Conservation (phyloP, 192 early-diverging fungal species). For the Podila horticola region DNA sequence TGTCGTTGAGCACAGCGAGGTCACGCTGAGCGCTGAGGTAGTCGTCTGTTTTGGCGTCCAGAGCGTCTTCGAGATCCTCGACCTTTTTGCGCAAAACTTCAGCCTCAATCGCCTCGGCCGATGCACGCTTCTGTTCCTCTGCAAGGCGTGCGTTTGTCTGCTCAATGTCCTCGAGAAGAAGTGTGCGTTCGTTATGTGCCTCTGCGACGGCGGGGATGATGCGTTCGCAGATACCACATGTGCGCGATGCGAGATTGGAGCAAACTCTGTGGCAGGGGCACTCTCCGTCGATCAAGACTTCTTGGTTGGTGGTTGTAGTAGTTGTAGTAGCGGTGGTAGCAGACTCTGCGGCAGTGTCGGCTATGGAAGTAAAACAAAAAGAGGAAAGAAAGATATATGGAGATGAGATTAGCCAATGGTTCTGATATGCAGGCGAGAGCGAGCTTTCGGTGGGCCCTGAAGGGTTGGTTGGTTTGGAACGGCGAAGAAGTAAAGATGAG, state of each 20-base stretch:
- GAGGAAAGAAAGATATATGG: not conserved
- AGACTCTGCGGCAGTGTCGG: not conserved
- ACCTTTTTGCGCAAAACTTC: slow-evolving; percentile 63
- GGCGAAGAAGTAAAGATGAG: too few species aligned
- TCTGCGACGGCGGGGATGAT: slow-evolving; percentile 50
- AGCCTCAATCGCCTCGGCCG: slow-evolving; percentile 66
- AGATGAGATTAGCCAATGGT: too few species aligned
- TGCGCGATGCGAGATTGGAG: slow-evolving; percentile 5
- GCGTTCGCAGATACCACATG: slow-evolving; percentile 51
- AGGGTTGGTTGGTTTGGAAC: too few species aligned
- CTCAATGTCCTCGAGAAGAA: slow-evolving; percentile 61
- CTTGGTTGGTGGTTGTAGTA: slow-evolving; percentile 5
- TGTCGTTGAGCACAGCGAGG: slow-evolving; percentile 78
- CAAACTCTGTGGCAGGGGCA: slow-evolving; percentile 49
- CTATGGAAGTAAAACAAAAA: not conserved
- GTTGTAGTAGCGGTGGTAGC: not conserved
- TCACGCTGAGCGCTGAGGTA: slow-evolving; percentile 70
- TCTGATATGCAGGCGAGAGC: too few species aligned
- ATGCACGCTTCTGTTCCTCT: slow-evolving; percentile 63
- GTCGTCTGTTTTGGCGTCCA: slow-evolving; percentile 78
- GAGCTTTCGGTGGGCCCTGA: too few species aligned
- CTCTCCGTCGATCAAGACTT: slow-evolving; percentile 15
- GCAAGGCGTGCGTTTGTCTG: slow-evolving; percentile 61
- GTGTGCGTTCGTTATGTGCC: slow-evolving; percentile 55
- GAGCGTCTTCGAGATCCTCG: slow-evolving; percentile 72